A percentile compares a stretch with the other conserved stretches of the same genome.
Evolutionary conservation across 306 rosid species (phyloP).

Genomic region (Senna tora): DNA sequence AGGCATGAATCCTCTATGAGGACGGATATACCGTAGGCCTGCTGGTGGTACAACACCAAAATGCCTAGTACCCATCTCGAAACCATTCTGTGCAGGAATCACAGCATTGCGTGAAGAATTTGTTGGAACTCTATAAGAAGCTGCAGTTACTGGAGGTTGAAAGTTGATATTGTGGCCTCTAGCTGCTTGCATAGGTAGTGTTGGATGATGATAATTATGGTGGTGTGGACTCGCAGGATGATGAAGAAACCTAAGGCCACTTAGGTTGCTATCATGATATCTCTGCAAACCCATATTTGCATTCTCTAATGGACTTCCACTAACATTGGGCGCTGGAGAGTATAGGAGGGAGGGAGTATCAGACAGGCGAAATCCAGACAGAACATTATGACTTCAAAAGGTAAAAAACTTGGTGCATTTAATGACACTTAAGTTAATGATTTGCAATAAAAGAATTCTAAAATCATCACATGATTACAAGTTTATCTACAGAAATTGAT

Average conservation of each 20-base stretch:
- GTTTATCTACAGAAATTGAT: too few relatives aligned
- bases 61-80: conserved; percentile 61
- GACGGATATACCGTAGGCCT: conserved; percentile 53
- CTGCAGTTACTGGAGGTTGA: conserved; percentile 50
- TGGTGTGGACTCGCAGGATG: conserved; percentile 47
- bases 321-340: conserved; percentile 44
- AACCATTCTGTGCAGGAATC: conserved; percentile 48
- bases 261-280: conserved; percentile 59
- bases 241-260: conserved; percentile 51
- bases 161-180: conserved; percentile 58
- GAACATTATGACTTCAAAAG: not conserved
- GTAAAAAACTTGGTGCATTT: not conserved
- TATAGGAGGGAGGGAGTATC: not conserved
- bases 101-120: conserved; percentile 45
- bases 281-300: conserved; percentile 58
- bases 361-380: conserved; percentile 19
- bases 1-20: conserved; percentile 48
- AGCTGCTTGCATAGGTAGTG: conserved; percentile 48
- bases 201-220: conserved; percentile 52
- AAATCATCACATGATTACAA: conserved; percentile 6
- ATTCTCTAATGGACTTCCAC: conserved; percentile 47
- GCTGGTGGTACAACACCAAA: conserved; percentile 48
- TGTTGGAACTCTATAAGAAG: conserved; percentile 56
- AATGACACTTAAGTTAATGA: not conserved
- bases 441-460: conserved; percentile 15